These are phyloP conservation scores for Byssothecium circinans DNA, from an alignment of 2,329 filamentous ascomycete genomes.

Conservation along the genomic window DNA sequence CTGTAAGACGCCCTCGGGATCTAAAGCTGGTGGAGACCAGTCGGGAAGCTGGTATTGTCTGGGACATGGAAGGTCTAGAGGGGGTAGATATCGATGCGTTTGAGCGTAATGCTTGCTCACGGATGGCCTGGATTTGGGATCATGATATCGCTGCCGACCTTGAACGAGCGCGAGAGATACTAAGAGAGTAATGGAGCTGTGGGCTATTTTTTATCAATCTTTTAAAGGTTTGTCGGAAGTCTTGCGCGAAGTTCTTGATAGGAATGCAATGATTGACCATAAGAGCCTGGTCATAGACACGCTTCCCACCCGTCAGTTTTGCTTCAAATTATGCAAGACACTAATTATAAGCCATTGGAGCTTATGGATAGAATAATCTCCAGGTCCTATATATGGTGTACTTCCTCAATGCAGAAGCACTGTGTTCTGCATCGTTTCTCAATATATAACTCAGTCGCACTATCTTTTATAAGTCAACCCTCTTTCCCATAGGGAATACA, in stretches of 20 bases:
- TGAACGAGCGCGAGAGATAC: slow-evolving; percentile 18
- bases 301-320: too few relatives aligned
- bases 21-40: slow-evolving; percentile 46
- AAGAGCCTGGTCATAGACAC: too few relatives aligned
- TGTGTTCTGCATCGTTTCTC: background rate
- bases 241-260: background rate
- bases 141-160: slow-evolving; percentile 40
- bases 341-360: too few relatives aligned
- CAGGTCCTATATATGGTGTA: too few relatives aligned
- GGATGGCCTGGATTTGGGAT: slow-evolving; percentile 48
- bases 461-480: too few relatives aligned
- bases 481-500: background rate
- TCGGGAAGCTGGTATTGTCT: slow-evolving; percentile 43
- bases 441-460: too few relatives aligned
- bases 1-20: slow-evolving; percentile 42
- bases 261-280: too few relatives aligned
- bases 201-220: background rate
- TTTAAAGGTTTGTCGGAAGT: background rate
- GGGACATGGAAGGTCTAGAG: slow-evolving; percentile 40
- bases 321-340: too few relatives aligned
- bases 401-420: background rate
- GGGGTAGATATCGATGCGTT: slow-evolving; percentile 41
- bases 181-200: background rate
- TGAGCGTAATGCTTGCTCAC: slow-evolving; percentile 27
- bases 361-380: too few relatives aligned